These are phyloP conservation scores for Heritiera fomes DNA, from an alignment of 345 rosid genomes.

Conservation along the genomic window DNA sequence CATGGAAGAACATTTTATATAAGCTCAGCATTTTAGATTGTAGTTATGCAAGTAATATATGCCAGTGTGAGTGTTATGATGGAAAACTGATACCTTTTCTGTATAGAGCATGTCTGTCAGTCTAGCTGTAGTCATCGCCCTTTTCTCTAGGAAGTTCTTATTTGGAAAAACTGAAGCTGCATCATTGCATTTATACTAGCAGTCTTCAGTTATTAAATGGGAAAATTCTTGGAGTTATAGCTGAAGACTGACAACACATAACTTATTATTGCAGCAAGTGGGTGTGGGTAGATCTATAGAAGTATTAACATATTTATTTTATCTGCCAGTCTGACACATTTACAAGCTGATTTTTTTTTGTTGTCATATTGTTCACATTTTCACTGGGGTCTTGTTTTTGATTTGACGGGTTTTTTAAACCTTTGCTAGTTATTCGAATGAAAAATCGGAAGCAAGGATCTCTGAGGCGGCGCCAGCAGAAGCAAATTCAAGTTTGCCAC, in stretches of 20 bases:
- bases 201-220: constrained; percentile 8
- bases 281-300: neutral
- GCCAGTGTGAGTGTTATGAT: neutral
- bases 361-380: neutral
- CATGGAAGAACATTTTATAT: neutral
- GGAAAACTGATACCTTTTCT: neutral
- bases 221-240: neutral
- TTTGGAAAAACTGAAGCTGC: neutral
- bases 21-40: neutral
- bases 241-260: neutral
- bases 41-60: neutral
- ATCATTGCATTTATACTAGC: neutral
- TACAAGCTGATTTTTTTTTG: neutral
- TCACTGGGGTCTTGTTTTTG: neutral
- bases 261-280: neutral
- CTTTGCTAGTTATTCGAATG: constrained; percentile 73
- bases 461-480: constrained; percentile 52
- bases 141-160: neutral
- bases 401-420: neutral
- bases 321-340: neutral
- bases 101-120: neutral
- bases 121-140: neutral
- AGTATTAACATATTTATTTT: neutral
- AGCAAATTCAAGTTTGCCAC: constrained; percentile 34
- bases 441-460: constrained; percentile 84